Evolutionary conservation across 2,329 filamentous ascomycete genomes (phyloP), one percentile per base, ranked within the genome.

Genomic region (Fusarium nisikadoi): DNA sequence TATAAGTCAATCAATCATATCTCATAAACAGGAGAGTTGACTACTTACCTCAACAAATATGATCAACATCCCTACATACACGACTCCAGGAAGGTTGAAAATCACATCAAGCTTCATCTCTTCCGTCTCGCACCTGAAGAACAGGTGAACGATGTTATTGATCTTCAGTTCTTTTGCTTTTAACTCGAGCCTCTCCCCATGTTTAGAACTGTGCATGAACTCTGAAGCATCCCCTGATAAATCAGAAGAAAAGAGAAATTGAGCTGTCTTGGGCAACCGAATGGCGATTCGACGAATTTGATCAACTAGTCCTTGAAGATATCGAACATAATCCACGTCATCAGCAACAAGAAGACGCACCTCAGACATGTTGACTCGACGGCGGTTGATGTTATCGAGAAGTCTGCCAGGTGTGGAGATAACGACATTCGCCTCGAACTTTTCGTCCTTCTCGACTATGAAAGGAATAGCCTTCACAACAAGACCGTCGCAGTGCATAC

Each of bases 181-280:
- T 3, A 49, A 6, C 27, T 49, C 27, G 9, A 5, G 16, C 14
- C 9, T 49, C 14, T 19, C 46, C 11, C 10, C 31, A 31, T 7
- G 8, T 17, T 5, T 23, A 0, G 14, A 13, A 6, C 2, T n/a
- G n/a, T n/a, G n/a, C n/a, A n/a, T n/a, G 7, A 23, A 23, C 0
- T 2, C 4, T 4, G 16, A 49, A 11, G 29, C 5, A 8, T 0
- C 7, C 2, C 5, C 12, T 2, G 27, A 10, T 5, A 2, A 0
- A 33, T 33, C 27, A 29, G 27, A 29, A 3, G 27, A 49, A 31
- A 23, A 19, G 8, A 49, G 27, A 23, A 49, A 17, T 19, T 31
- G 20, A 16, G 14, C 5, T 3, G 29, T 7, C 17, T 9, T 4
- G 10, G 46, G 29, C 4, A 3, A 9, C 11, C n/a, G n/a, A n/a